phyloP scores from a whole-genome alignment of 768 basidiomycete genomes.

The Boletus fagicola region DNA sequence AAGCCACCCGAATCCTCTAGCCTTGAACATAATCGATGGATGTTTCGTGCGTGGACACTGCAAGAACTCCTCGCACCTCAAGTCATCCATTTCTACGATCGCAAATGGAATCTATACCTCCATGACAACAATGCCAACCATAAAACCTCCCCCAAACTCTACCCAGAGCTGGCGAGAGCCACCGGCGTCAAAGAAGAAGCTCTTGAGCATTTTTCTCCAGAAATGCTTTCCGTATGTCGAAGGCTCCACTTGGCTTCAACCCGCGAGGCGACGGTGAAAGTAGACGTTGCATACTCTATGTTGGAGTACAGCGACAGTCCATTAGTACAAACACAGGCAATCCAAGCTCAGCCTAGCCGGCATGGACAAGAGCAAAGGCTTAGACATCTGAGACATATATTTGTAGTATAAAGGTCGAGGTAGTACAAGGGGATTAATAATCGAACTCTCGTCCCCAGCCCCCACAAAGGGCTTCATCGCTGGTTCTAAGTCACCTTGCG shows the following conservation, averaged over 20 bases:
- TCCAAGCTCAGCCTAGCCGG: too few species aligned
- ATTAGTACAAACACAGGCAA: too few species aligned
- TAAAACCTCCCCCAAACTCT: slow-evolving; percentile 1
- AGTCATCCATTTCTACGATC: slow-evolving; percentile 13
- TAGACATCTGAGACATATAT: too few species aligned
- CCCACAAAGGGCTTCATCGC: too few species aligned
- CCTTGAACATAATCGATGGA: slow-evolving; percentile 15
- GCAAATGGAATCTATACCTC: slow-evolving; percentile 3
- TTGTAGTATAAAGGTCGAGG: too few species aligned
- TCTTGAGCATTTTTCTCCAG: neutral
- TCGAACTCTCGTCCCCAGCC: too few species aligned
- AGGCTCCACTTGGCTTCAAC: slow-evolving; percentile 15
- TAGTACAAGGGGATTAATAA: too few species aligned
- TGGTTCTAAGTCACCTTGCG: too few species aligned
- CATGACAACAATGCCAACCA: slow-evolving; percentile 1
- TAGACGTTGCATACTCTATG: slow-evolving; percentile 15
- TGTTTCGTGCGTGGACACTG: slow-evolving; percentile 15
- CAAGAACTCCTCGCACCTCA: slow-evolving; percentile 15
- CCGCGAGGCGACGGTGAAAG: slow-evolving; percentile 7
- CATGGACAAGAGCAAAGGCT: too few species aligned
- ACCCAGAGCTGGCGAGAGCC: neutral
- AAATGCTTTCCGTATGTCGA: slow-evolving; percentile 1
- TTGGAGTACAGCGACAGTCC: too few species aligned
- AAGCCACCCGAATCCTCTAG: neutral
- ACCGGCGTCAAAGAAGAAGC: neutral